Percentiles rank a stretch among this genome's conserved stretches.
These are phyloP conservation scores for Aspergillus hiratsukae DNA, from an alignment of 2,329 filamentous ascomycete species.

Conservation along the genomic window DNA sequence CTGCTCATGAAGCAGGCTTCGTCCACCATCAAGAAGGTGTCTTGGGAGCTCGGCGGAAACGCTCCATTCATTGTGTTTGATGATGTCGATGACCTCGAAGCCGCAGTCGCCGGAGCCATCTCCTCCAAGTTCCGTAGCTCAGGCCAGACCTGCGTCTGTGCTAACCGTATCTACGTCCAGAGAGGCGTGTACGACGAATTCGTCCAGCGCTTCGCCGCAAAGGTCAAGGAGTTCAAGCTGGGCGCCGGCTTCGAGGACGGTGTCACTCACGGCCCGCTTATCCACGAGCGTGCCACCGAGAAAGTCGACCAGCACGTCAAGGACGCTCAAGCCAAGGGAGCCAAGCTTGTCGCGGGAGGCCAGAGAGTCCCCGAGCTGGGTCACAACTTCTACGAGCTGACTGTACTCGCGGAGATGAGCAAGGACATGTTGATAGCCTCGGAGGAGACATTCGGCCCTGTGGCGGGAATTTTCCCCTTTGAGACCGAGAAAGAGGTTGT, in stretches of 20 bases:
- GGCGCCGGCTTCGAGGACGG: constrained; percentile 44
- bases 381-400: constrained; percentile 82
- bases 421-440: constrained; percentile 75
- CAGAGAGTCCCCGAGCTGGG: constrained; percentile 70
- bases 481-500: constrained; percentile 86
- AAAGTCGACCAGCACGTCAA: constrained; percentile 78
- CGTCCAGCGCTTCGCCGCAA: constrained; percentile 50
- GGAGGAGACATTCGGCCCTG: constrained; percentile 94
- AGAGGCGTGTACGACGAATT: constrained; percentile 51
- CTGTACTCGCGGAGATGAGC: constrained; percentile 82
- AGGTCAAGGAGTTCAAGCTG: constrained; percentile 48
- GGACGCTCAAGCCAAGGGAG: constrained; percentile 75
- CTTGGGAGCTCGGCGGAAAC: constrained; percentile 90
- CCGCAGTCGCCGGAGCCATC: constrained; percentile 77
- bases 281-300: constrained; percentile 74
- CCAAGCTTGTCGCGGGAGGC: constrained; percentile 69
- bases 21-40: constrained; percentile 77
- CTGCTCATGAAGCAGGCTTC: constrained; percentile 89
- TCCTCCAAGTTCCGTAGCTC: constrained; percentile 89
- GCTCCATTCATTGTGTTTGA: constrained; percentile 97
- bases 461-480: constrained; percentile 86
- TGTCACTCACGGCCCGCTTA: constrained; percentile 47
- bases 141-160: constrained; percentile 92
- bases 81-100: constrained; percentile 76
- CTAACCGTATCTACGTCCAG: constrained; percentile 54